These are phyloP conservation scores for Pezicula radicicola DNA, from an alignment of 2,329 filamentous ascomycete species.

Conservation along the genomic window DNA sequence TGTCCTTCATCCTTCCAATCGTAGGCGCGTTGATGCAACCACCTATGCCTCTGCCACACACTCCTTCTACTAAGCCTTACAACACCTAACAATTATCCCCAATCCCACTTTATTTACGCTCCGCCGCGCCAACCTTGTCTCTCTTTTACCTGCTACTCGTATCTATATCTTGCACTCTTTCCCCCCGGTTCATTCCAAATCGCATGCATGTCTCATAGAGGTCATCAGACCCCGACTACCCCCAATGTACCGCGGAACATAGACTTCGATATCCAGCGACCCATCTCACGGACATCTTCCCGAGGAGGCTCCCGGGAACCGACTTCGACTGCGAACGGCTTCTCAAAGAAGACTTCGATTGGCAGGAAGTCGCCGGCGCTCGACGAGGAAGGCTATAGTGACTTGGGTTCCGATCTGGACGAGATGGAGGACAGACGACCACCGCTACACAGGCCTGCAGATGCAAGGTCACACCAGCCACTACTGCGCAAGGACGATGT, in stretches of 20 bases:
- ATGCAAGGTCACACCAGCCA: slow-evolving; percentile 35
- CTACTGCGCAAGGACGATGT: slow-evolving; percentile 26
- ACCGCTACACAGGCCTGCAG: slow-evolving; percentile 30
- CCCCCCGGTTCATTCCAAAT: neutral
- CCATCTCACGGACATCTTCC: slow-evolving; percentile 18
- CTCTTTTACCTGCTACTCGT: neutral
- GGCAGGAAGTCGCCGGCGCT: slow-evolving; percentile 1
- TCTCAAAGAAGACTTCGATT: slow-evolving; percentile 9
- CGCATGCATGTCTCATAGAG: slow-evolving; percentile 27
- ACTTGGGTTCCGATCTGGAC: slow-evolving; percentile 22
- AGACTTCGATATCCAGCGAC: slow-evolving; percentile 11
- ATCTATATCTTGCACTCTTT: neutral
- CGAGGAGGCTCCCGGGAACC: slow-evolving; percentile 13
- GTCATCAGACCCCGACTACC: slow-evolving; percentile 14
- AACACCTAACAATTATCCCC: no score
- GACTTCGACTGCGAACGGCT: slow-evolving; percentile 5
- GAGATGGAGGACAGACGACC: slow-evolving; percentile 35
- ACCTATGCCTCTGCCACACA: no score
- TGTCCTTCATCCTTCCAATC: no score
- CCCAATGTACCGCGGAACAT: slow-evolving; percentile 10
- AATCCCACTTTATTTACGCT: no score
- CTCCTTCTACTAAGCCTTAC: no score
- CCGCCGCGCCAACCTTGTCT: no score
- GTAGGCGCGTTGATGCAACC: no score
- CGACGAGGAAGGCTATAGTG: slow-evolving; percentile 16